Evolutionary conservation across 2,329 filamentous ascomycete species (phyloP), one percentile per base, ranked within the genome.

Genomic region (Diaporthe citri): DNA sequence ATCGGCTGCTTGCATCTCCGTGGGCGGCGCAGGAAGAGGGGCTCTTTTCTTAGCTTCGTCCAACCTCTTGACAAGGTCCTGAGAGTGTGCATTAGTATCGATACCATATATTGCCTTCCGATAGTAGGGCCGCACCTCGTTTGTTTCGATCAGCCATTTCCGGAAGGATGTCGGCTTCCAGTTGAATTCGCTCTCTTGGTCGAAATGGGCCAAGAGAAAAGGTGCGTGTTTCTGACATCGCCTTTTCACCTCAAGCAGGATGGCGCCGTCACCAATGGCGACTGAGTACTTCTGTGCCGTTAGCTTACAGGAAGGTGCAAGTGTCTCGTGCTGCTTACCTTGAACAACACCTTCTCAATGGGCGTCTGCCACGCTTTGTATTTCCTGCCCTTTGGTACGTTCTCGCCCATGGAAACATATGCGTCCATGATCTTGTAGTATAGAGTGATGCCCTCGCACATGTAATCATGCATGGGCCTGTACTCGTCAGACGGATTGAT

Each of bases 351-450:
- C 34, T 82, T 77, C 74, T 82, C 77, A 69, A 84, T 71, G 73
- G 82, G 70, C 72, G 84, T 71, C 25, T 76, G 75, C 51, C 77
- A 76, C 46, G 80, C 77, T 22, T 80, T 81, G 52, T 81, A 83
- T 3, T 71, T 72, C 80, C 86, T 79, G 81, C 84, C 81, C 72
- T 83, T 77, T 34, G 71, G 36, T 9, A 41, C 48, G 20, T 8
- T 56, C 4, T 67, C 6, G 8, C 80, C 82, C 72, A 82, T 56
- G 13, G 80, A 79, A 62, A 86, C 84, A 78, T 93, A 92, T 13
- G 89, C 86, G 71, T 91, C 89, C 55, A 90, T 84, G 3, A 94
- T 81, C 71, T 87, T 88, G 80, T 93, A 94, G 78, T 94, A 89
- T 28, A 94, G 83, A 12, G 87, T 86, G 17, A 93, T 89, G 2